A percentile compares a stretch with the other conserved stretches of the same genome.
Conservation (phyloP, 1,139 yeast species). For the Cylindricascospora bacillispora region DNA sequence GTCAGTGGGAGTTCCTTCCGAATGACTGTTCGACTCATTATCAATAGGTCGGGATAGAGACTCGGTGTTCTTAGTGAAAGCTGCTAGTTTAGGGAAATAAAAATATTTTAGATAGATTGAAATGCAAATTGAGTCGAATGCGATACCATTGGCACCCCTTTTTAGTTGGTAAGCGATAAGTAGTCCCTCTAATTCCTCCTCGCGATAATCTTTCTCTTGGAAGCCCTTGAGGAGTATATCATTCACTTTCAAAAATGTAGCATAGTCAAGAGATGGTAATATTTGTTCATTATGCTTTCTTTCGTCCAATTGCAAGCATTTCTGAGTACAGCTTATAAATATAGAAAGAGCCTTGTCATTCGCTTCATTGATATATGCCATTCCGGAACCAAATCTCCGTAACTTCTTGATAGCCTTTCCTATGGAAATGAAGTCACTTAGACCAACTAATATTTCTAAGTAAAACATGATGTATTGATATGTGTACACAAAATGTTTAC, state of each 20-base stretch:
- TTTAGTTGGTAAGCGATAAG: slow-evolving; percentile 21
- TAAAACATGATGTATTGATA: slow-evolving; percentile 56
- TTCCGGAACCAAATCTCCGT: slow-evolving; percentile 63
- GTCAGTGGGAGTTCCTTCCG: too few relatives aligned
- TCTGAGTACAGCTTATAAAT: slow-evolving; percentile 13
- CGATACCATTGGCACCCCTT: slow-evolving; percentile 22
- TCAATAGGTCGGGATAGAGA: too few relatives aligned
- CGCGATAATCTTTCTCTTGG: slow-evolving; percentile 8
- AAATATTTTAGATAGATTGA: slow-evolving; percentile 21
- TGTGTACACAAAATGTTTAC: slow-evolving; percentile 78
- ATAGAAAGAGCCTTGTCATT: slow-evolving; percentile 16
- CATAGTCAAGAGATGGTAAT: slow-evolving; percentile 17
- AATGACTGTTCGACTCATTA: too few relatives aligned
- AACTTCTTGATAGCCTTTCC: slow-evolving; percentile 53
- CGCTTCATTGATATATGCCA: slow-evolving; percentile 30
- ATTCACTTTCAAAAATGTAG: slow-evolving; percentile 14
- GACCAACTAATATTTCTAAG: slow-evolving; percentile 40
- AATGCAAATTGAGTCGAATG: slow-evolving; percentile 22
- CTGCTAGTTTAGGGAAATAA: slow-evolving; percentile 12
- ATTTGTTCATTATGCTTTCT: slow-evolving; percentile 17
- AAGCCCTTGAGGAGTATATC: slow-evolving; percentile 13
- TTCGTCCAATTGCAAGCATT: slow-evolving; percentile 14
- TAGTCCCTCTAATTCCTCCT: slow-evolving; percentile 14
- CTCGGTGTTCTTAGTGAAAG: background rate
- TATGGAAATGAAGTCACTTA: slow-evolving; percentile 47